These are phyloP conservation scores for Pleurotus tuber-regium DNA, from an alignment of 768 basidiomycete genomes.

Conservation along the genomic window DNA sequence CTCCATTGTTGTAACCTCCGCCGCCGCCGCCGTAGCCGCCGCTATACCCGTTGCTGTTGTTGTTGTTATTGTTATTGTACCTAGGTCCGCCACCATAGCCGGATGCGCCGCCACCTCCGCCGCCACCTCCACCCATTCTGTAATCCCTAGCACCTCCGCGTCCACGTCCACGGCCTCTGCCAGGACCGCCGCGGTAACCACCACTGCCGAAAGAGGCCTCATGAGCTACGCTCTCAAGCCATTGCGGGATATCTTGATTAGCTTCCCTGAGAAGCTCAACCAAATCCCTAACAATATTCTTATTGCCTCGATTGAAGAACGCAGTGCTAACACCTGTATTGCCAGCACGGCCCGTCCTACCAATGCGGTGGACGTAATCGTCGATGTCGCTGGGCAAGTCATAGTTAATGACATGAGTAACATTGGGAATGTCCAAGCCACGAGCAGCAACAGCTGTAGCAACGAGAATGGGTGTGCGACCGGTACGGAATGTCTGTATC, in stretches of 20 bases:
- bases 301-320: slow-evolving; percentile 94
- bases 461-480: slow-evolving; percentile 93
- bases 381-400: slow-evolving; percentile 98
- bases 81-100: slow-evolving; percentile 19
- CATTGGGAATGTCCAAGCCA: slow-evolving; percentile 98
- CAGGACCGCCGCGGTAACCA: slow-evolving; percentile 50
- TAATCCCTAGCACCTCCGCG: slow-evolving; percentile 50
- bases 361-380: slow-evolving; percentile 98
- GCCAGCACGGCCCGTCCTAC: slow-evolving; percentile 97
- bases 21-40: slow-evolving; percentile 25
- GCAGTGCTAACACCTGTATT: slow-evolving; percentile 96
- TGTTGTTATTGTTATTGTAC: slow-evolving; percentile 13
- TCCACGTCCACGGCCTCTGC: slow-evolving; percentile 61
- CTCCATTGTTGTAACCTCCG: slow-evolving; percentile 26
- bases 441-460: slow-evolving; percentile 99
- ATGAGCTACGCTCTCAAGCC: slow-evolving; percentile 85
- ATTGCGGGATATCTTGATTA: slow-evolving; percentile 89
- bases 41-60: slow-evolving; percentile 22
- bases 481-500: slow-evolving; percentile 91
- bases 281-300: slow-evolving; percentile 87
- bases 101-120: slow-evolving; percentile 28
- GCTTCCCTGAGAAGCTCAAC: slow-evolving; percentile 94
- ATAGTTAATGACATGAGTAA: slow-evolving; percentile 98
- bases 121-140: slow-evolving; percentile 36
- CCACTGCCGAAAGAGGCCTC: slow-evolving; percentile 73